Evolutionary conservation across 1,284 basidiomycete genomes (phyloP), one percentile per base, ranked within the genome.

Genomic region (Marasmius fiardii): DNA sequence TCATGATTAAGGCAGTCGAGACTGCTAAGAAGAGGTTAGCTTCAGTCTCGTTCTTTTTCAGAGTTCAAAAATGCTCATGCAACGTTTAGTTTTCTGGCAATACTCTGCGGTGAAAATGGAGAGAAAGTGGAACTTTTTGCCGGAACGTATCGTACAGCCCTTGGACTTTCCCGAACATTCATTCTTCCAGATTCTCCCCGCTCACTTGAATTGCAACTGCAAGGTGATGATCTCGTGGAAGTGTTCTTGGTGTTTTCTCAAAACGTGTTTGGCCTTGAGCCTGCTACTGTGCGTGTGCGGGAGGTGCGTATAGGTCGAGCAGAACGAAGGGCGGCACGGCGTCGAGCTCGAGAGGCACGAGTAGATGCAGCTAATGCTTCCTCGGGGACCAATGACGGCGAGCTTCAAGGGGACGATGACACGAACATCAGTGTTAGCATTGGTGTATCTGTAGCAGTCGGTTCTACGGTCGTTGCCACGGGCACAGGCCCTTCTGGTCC

Each of bases 101-200:
- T 94, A 63, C 78, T 94, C 0, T 93, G 92, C 61, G 92, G 92
- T n/a, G 92, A 94, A 39, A 88, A 85, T 61, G 92, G 91, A n/a
- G 92, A 94, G 72, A 91, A 93, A 64, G 91, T 94, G 51, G 92
- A 94, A 65, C 74, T 94, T 3, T 94, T 94, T 69, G 92, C 92
- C 31, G 92, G 90, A 31, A 92, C 90, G 12, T 92, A 90, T 63
- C 79, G 87, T 45, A 90, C 88, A 20, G 88, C 91, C 2, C 78
- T 91, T 8, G 88, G 88, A 1, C 78, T 90, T 39, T 90, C 87
- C 20, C 81, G 92, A 43, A 94, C 92, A 1, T 94, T 94, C 68
- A 93, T 94, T 60, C 74, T 94, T 24, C 92, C 92, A 0, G 92
- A 94, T 66, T 92, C 91, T 18, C 92, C 92, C 10, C 81, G 88